These are phyloP conservation scores for Arxiozyma telluris DNA, from an alignment of 1,139 yeast species.

Conservation along the genomic window DNA sequence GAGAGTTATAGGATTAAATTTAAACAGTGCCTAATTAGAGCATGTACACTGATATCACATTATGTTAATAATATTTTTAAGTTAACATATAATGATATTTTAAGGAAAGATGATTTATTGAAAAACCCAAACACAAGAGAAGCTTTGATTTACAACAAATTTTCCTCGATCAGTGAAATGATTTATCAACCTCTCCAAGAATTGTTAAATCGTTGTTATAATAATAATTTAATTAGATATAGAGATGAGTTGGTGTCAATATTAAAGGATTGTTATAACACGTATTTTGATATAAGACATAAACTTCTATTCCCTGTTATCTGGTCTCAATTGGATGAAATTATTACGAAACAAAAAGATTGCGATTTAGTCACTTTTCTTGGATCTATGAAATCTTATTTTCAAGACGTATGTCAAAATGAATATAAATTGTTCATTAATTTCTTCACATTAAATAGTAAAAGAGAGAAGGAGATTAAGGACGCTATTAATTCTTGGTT, in stretches of 20 bases:
- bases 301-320: constrained; percentile 41
- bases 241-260: constrained; percentile 51
- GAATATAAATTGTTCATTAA: constrained; percentile 52
- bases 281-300: constrained; percentile 51
- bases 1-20: constrained; percentile 65
- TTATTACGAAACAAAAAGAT: constrained; percentile 19
- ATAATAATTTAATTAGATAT: constrained; percentile 38
- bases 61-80: constrained; percentile 51
- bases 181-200: constrained; percentile 43
- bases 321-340: constrained; percentile 31
- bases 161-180: constrained; percentile 37
- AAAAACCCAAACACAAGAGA: constrained; percentile 36
- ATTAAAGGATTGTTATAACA: constrained; percentile 46
- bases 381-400: constrained; percentile 51
- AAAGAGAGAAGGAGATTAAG: constrained; percentile 8
- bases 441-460: constrained; percentile 38
- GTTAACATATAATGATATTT: constrained; percentile 39
- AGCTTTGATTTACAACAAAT: constrained; percentile 56
- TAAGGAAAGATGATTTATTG: constrained; percentile 19
- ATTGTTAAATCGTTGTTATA: constrained; percentile 40
- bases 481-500: constrained; percentile 40
- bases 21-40: constrained; percentile 77
- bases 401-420: constrained; percentile 47
- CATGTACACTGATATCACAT: constrained; percentile 65
- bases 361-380: constrained; percentile 42